These are phyloP conservation scores for Arabidopsis lyrata DNA, from an alignment of 441 rosid genomes.

Conservation along the genomic window DNA sequence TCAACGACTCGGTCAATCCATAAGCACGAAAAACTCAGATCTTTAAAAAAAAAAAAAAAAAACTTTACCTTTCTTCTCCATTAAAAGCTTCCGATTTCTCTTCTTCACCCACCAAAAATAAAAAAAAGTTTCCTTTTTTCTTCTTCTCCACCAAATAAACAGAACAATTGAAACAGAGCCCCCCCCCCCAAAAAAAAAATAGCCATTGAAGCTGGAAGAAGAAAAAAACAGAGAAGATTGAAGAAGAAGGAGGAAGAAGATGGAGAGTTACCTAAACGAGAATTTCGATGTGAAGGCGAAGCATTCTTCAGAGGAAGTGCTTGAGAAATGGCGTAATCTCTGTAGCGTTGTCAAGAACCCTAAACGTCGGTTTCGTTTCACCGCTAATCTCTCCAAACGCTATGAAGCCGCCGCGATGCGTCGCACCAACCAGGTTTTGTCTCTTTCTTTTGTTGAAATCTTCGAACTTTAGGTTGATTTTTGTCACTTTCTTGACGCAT, in stretches of 20 bases:
- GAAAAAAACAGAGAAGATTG: conserved; percentile 12
- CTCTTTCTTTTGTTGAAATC: conserved; percentile 1
- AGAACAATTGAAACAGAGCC: conserved; percentile 19
- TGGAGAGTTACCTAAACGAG: conserved; percentile 73
- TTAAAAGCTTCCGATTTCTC: conserved; percentile 26
- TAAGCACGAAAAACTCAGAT: conserved; percentile 26
- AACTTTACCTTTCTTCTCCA: conserved; percentile 30
- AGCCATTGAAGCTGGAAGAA: conserved; percentile 33
- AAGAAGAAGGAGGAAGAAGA: conserved; percentile 30
- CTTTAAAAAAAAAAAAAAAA: neutral
- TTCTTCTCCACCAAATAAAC: conserved; percentile 20
- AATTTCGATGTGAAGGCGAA: conserved; percentile 65
- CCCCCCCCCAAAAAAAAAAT: neutral
- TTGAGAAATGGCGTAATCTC: conserved; percentile 60
- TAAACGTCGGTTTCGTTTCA: conserved; percentile 68
- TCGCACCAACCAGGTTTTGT: conserved; percentile 67
- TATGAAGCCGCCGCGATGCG: conserved; percentile 81
- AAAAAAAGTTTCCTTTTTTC: neutral
- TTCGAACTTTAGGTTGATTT: neutral
- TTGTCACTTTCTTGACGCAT: neutral
- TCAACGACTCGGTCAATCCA: conserved; percentile 38
- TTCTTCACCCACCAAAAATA: conserved; percentile 31
- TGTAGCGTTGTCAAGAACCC: conserved; percentile 71
- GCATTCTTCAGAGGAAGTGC: conserved; percentile 56
- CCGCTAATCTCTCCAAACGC: conserved; percentile 76